These are phyloP conservation scores for Myxozyma nipponensis DNA, from an alignment of 805 yeast genomes.

Conservation along the genomic window DNA sequence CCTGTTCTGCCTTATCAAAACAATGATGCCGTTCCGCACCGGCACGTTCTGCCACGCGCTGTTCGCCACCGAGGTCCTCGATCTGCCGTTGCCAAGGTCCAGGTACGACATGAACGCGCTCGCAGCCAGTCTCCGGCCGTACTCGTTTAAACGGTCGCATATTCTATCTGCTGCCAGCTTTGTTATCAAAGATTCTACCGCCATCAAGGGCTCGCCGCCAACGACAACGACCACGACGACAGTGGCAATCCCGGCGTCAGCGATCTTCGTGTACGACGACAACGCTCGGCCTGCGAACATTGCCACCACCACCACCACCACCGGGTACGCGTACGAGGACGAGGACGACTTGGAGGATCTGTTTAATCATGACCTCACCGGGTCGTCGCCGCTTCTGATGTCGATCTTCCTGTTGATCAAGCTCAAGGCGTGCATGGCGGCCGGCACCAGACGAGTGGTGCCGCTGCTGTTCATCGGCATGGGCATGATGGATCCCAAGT, in stretches of 20 bases:
- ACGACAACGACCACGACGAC: no score
- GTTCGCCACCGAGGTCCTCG: constrained; percentile 84
- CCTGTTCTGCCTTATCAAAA: constrained; percentile 90
- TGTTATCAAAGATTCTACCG: no score
- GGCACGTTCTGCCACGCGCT: constrained; percentile 62
- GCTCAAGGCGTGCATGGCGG: constrained; percentile 51
- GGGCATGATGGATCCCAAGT: constrained; percentile 78
- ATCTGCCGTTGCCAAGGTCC: constrained; percentile 44
- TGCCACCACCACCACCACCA: background rate
- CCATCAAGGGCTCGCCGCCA: no score
- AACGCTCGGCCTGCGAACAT: background rate
- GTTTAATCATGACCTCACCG: constrained; percentile 72
- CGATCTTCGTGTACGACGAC: background rate
- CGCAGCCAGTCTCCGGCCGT: constrained; percentile 13
- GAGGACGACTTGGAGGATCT: constrained; percentile 80
- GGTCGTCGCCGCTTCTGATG: constrained; percentile 70
- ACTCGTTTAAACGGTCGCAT: constrained; percentile 4
- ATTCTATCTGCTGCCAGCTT: constrained; percentile 4
- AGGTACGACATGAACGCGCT: constrained; percentile 25
- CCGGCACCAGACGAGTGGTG: constrained; percentile 75
- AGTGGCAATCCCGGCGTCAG: background rate
- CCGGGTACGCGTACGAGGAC: constrained; percentile 45
- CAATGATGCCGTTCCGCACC: constrained; percentile 88
- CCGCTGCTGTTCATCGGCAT: constrained; percentile 83
- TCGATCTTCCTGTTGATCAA: constrained; percentile 14